These are phyloP conservation scores for Talaromyces wortmannii DNA, from an alignment of 495 filamentous ascomycete genomes.

Conservation along the genomic window DNA sequence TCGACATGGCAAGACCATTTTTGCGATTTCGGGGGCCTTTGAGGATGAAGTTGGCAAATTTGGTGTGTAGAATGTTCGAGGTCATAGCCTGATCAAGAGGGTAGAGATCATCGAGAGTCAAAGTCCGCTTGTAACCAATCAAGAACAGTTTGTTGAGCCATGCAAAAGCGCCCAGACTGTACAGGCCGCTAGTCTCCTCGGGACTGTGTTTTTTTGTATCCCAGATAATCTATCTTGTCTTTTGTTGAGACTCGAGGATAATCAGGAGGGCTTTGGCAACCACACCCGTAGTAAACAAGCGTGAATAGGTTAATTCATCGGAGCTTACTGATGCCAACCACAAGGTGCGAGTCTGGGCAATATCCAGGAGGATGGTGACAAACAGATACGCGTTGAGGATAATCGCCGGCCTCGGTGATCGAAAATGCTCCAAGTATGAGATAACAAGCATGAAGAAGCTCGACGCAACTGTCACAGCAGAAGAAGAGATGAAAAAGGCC, in stretches of 20 bases:
- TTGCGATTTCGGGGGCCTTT: constrained; percentile 4
- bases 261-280: constrained; percentile 40
- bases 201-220: constrained; percentile 40
- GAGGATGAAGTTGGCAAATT: background rate
- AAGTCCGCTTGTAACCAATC: constrained; percentile 26
- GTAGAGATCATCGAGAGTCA: constrained; percentile 29
- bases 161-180: constrained; percentile 42
- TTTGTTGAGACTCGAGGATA: constrained; percentile 47
- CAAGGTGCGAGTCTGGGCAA: constrained; percentile 45
- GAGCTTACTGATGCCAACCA: constrained; percentile 40
- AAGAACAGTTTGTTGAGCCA: constrained; percentile 54
- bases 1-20: constrained; percentile 36
- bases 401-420: constrained; percentile 48
- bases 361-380: constrained; percentile 51
- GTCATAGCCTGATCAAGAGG: background rate
- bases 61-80: background rate
- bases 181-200: constrained; percentile 52
- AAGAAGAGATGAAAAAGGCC: background rate
- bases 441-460: constrained; percentile 26
- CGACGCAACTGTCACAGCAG: background rate
- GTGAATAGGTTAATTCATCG: constrained; percentile 25
- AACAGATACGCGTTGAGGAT: constrained; percentile 55
- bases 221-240: constrained; percentile 37
- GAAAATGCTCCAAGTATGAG: constrained; percentile 46
- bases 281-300: constrained; percentile 39